Conservation (phyloP, 1,284 basidiomycete genomes). For the Ceratorhiza oryzae-sativae region DNA sequence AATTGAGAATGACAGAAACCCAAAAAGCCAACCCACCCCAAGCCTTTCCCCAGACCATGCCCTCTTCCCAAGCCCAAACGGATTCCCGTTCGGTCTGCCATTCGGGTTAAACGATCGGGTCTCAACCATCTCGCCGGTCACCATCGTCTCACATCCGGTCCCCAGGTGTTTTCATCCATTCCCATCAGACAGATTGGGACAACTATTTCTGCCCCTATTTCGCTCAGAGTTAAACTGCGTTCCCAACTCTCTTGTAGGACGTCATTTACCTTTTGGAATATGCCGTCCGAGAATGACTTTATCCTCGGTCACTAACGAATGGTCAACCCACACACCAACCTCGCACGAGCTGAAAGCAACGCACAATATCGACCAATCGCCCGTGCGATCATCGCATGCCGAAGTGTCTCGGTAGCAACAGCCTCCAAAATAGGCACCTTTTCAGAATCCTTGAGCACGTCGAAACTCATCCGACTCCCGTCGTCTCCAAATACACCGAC, state of each 20-base stretch:
- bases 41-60: slow-evolving; percentile 49
- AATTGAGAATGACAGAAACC: background rate
- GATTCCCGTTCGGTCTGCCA: slow-evolving; percentile 45
- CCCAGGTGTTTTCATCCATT: slow-evolving; percentile 2
- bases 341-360: background rate
- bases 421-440: slow-evolving; percentile 16
- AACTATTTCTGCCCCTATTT: background rate
- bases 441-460: background rate
- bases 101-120: slow-evolving; percentile 45
- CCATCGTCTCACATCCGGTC: slow-evolving; percentile 6
- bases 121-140: slow-evolving; percentile 48
- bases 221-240: background rate
- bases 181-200: background rate
- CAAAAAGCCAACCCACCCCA: slow-evolving; percentile 45
- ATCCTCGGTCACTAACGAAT: background rate
- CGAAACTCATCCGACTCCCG: background rate
- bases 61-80: slow-evolving; percentile 48
- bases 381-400: background rate
- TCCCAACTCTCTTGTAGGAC: too few species aligned
- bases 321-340: too few species aligned
- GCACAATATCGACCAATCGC: background rate
- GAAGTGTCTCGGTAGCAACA: slow-evolving; percentile 4
- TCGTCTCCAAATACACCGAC: background rate
- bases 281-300: slow-evolving; percentile 6
- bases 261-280: slow-evolving; percentile 17